Percentiles rank a stretch among this genome's conserved stretches.
phyloP scores from a whole-genome alignment of 108 stramenopile genomes.

The Thalassiosira profunda region DNA sequence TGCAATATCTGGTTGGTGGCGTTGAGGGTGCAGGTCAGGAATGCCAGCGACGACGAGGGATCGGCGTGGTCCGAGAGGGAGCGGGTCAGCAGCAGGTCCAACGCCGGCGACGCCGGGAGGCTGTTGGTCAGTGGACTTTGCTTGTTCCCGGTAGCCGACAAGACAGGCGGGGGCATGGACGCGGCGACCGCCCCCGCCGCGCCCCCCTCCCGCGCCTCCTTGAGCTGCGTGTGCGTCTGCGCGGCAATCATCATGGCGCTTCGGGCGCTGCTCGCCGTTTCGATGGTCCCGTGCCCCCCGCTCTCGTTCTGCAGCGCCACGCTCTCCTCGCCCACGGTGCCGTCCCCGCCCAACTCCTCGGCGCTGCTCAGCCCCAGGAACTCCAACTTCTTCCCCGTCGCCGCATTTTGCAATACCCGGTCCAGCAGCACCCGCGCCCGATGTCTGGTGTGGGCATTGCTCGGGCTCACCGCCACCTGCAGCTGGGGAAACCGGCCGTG shows the following conservation, averaged over 20 bases:
- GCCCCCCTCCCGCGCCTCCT: constrained; percentile 64
- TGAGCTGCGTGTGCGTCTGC: constrained; percentile 56
- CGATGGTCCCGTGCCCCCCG: not conserved
- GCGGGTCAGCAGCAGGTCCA: constrained; percentile 42
- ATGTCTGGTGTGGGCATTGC: constrained; percentile 26
- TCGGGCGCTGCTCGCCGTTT: constrained; percentile 15
- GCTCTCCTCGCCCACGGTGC: constrained; percentile 31
- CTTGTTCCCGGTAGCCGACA: not conserved
- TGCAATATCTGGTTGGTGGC: constrained; percentile 58
- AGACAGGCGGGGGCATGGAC: not conserved
- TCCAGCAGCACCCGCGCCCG: constrained; percentile 32
- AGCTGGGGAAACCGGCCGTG: constrained; percentile 52
- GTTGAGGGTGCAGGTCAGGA: constrained; percentile 51
- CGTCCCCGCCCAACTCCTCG: constrained; percentile 49
- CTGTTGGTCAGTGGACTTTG: not conserved
- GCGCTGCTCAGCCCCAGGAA: constrained; percentile 49
- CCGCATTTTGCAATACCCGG: constrained; percentile 41
- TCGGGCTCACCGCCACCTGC: constrained; percentile 38
- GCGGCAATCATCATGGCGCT: constrained; percentile 45
- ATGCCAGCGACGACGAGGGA: constrained; percentile 46
- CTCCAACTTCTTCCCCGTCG: constrained; percentile 45
- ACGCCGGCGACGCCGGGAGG: constrained; percentile 25
- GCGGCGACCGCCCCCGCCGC: constrained; percentile 31
- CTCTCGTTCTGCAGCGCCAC: not conserved
- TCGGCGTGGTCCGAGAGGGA: constrained; percentile 48